These are phyloP conservation scores for Diplodia seriata DNA, from an alignment of 2,329 filamentous ascomycete genomes.

Conservation along the genomic window DNA sequence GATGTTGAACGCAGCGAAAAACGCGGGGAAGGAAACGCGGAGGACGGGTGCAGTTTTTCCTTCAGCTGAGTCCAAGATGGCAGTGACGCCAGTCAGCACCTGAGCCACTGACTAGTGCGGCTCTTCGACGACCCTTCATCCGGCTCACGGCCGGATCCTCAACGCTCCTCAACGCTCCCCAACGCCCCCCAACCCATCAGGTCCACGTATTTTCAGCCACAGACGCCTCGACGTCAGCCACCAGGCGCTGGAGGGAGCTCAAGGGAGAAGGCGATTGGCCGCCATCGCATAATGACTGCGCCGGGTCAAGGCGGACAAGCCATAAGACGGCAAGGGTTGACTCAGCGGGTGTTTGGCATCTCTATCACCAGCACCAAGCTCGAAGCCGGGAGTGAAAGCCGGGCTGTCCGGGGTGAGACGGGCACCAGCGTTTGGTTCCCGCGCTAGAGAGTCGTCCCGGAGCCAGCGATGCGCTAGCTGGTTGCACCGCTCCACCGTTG, in stretches of 20 bases:
- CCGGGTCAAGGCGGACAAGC: neutral
- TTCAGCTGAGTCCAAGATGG: neutral
- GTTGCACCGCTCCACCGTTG: conserved; percentile 1
- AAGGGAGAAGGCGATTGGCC: neutral
- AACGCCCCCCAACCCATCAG: neutral
- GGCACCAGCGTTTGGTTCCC: neutral
- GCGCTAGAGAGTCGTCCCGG: neutral
- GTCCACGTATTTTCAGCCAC: neutral
- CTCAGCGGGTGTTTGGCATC: neutral
- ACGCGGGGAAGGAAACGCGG: conserved; percentile 11
- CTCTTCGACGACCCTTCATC: neutral
- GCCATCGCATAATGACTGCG: neutral
- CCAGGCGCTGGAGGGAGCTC: neutral
- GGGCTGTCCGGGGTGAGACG: neutral
- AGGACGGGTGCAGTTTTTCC: neutral
- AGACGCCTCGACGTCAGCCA: neutral
- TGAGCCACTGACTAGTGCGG: neutral
- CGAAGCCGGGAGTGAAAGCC: neutral
- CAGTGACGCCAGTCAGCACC: neutral
- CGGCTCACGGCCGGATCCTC: neutral
- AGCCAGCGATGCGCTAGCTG: neutral
- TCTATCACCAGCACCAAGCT: neutral
- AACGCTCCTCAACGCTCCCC: neutral
- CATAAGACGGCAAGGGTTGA: neutral
- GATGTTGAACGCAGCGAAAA: neutral